Evolutionary conservation across 139 green algal genomes (phyloP), one percentile per base, ranked within the genome.

Genomic region (Chlorella sp.): DNA sequence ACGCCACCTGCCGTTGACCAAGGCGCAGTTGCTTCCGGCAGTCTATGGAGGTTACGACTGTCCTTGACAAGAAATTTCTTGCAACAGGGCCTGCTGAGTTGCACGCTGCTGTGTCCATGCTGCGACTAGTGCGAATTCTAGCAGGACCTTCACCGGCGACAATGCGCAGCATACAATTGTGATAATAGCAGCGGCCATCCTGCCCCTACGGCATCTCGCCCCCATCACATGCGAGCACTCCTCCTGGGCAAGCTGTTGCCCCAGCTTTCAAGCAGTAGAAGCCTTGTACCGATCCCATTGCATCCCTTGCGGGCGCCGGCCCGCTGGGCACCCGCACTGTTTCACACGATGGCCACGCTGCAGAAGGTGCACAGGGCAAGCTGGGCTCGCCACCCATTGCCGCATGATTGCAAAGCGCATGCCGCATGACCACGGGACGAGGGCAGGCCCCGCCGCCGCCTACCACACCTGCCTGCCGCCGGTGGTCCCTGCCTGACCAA

Each of bases 311-410:
- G 84, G 84, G 68, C 68, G 34, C 34, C 32, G 18, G 84, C 84
- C 30, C 84, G 68, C 84, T 88, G 84, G 84, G 68, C 84, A n/a
- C 84, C 84, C 71, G 39, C 28, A 28, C 84, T 48, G 16, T 80
- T 88, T 16, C 83, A 87, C 84, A 76, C 84, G 11, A 66, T 80
- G 39, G 84, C 84, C 3, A 81, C 71, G 30, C 30, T 88, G 66
- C 84, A 88, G 39, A 64, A 81, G 84, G 84, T 80, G 40, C 26
- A 32, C 48, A 57, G 7, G 15, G 26, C 32, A 86, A 86, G 15
- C 48, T 48, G 26, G 32, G 32, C 71, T 40, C 32, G 26, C 21
- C 71, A 78, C 71, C 14, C 5, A 12, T n/a, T 30, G 34, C 71
- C 7, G 28, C 32, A 2, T 22, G 71, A 37, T 21, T 34, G 4